phyloP scores from a whole-genome alignment of 768 basidiomycete genomes.

The Termitomyces sp. region DNA sequence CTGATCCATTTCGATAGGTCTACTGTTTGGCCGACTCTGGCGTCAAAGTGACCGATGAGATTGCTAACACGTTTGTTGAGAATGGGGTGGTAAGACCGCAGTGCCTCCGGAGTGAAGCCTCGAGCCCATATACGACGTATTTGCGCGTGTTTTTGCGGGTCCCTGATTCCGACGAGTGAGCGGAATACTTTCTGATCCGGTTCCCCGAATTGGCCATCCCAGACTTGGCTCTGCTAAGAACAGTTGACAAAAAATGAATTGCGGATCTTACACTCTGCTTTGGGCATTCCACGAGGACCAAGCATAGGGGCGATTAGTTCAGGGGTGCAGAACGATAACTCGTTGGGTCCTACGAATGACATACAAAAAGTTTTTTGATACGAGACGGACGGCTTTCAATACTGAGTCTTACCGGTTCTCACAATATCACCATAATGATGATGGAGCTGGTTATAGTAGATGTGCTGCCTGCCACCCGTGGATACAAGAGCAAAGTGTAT shows the following conservation, averaged over 20 bases:
- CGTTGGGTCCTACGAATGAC: constrained; percentile 35
- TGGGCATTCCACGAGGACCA: constrained; percentile 33
- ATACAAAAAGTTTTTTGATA: not conserved
- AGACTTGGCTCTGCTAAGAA: constrained; percentile 17
- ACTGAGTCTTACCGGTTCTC: constrained; percentile 38
- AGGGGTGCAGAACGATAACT: constrained; percentile 32
- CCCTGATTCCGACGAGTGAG: constrained; percentile 23
- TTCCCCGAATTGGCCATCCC: constrained; percentile 24
- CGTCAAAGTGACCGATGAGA: constrained; percentile 16
- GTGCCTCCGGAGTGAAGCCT: constrained; percentile 26
- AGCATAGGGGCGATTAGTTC: constrained; percentile 26
- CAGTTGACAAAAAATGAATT: not conserved
- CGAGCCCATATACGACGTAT: constrained; percentile 35
- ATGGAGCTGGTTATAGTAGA: constrained; percentile 38
- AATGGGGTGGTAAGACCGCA: constrained; percentile 22
- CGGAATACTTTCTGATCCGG: constrained; percentile 11
- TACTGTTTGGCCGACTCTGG: constrained; percentile 12
- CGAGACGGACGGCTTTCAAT: too few species aligned
- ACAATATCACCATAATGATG: constrained; percentile 48
- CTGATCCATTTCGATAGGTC: constrained; percentile 31
- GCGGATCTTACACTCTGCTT: constrained; percentile 22
- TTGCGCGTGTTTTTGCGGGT: constrained; percentile 25
- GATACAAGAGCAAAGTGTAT: constrained; percentile 26
- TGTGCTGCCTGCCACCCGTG: constrained; percentile 33
- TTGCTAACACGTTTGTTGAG: constrained; percentile 15